These are phyloP conservation scores for Fraxinus angustifolia DNA, from an alignment of 305 asterid species.

Conservation along the genomic window DNA sequence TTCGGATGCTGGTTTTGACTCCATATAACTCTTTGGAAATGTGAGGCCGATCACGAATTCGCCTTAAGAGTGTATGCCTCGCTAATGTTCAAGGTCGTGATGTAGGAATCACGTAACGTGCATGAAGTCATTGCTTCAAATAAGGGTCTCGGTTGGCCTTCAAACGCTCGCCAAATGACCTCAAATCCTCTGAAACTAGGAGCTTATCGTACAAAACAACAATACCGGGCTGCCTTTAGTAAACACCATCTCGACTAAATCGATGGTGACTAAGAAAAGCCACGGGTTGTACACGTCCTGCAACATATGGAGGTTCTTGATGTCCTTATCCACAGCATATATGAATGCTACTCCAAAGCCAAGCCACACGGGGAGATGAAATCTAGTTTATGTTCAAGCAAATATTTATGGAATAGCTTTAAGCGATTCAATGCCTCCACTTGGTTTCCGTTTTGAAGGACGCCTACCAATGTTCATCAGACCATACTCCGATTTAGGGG, in stretches of 20 bases:
- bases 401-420: slow-evolving; percentile 85
- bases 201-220: slow-evolving; percentile 66
- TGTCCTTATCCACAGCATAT: slow-evolving; percentile 49
- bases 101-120: slow-evolving; percentile 89
- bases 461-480: slow-evolving; percentile 84
- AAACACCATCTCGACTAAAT: slow-evolving; percentile 72
- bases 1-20: slow-evolving; percentile 63
- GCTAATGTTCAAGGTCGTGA: slow-evolving; percentile 71
- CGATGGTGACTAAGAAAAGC: slow-evolving; percentile 80
- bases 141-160: slow-evolving; percentile 75
- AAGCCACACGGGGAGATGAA: slow-evolving; percentile 81
- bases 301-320: slow-evolving; percentile 49
- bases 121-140: slow-evolving; percentile 74
- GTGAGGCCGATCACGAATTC: slow-evolving; percentile 87
- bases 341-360: slow-evolving; percentile 76
- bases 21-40: slow-evolving; percentile 59
- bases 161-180: slow-evolving; percentile 54
- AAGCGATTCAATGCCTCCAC: slow-evolving; percentile 75
- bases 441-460: slow-evolving; percentile 72
- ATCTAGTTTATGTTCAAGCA: slow-evolving; percentile 83
- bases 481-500: slow-evolving; percentile 76
- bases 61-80: slow-evolving; percentile 84
- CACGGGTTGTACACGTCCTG: slow-evolving; percentile 71
- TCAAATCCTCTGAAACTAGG: slow-evolving; percentile 59
- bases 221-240: slow-evolving; percentile 74